Base-by-base conservation (phyloP, 805 yeast genomes). In the Suhomyces prunicola region DNA sequence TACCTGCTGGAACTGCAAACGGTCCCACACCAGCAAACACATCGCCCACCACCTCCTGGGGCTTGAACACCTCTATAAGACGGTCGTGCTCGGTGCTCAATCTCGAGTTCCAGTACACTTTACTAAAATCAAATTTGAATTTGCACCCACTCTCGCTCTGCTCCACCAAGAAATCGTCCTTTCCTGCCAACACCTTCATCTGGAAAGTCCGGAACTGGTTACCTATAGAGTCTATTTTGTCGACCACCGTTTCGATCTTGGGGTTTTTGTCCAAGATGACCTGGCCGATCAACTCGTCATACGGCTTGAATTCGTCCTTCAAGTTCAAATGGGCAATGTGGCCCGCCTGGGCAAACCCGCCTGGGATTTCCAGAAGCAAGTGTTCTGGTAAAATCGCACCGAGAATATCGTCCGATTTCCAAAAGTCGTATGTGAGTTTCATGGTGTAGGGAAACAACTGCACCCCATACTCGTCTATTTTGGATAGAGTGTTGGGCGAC, bases 1-100 rank as follows among this genome's bases (percentile, higher is more conserved):
- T 90, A 12, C 92, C 98, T 0, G 97, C 96, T 0, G 99, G 99
- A 1, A 94, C 83, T 1, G 96, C 93, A 74, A 96, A 94, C 4
- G 99, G 99, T 0, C 99, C 99, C 1, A 94, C 98, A 46, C 99
- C 99, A 0, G 97, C 98, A 83, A 96, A 89, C 0, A 91, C 97
- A 73, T 94, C 99, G 62, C 90, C 90, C 0, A 96, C 88, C 6
- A 90, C 88, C 54, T 87, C 87, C 8, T 87, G 87, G 4, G 81
- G 76, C 42, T 80, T 61, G 61, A 88, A 87, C 53, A 74, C 76
- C 1, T 71, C 66, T 3, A 94, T 86, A 44, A 94, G 71, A 54
- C 98, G 76, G 46, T 85, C 93, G 68, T 94, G 99, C 63, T 94
- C 99, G 0, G 97, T 89, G 59, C 91, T 93, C 48, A 94, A 76